These are phyloP conservation scores for Cladosporium sp. DNA, from an alignment of 2,329 filamentous ascomycete genomes.

Conservation along the genomic window DNA sequence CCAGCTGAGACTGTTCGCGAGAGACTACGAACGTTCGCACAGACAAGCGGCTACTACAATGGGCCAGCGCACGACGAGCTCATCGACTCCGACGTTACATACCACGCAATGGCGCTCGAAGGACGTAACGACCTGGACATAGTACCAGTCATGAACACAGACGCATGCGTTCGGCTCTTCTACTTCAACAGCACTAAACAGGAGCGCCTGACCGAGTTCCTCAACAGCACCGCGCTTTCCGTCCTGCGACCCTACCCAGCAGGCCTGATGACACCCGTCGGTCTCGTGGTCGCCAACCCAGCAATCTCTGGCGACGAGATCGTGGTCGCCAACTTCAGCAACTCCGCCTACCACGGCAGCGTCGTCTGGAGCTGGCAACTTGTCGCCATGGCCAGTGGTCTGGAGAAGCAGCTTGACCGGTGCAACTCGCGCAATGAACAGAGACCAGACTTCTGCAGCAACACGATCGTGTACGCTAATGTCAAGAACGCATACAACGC, in stretches of 20 bases:
- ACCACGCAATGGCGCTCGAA: background rate
- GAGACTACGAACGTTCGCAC: background rate
- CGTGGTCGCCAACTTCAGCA: too few relatives aligned
- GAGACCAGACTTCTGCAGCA: too few relatives aligned
- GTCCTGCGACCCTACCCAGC: conserved; percentile 60
- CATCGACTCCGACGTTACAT: background rate
- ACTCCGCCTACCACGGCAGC: too few relatives aligned
- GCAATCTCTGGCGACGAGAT: conserved; percentile 42
- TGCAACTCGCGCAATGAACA: too few relatives aligned
- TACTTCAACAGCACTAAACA: conserved; percentile 61
- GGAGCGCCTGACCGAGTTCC: conserved; percentile 54
- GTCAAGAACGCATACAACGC: too few relatives aligned
- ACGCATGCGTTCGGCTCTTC: conserved; percentile 57
- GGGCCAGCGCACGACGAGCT: background rate
- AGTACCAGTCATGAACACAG: background rate
- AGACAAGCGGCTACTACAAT: background rate
- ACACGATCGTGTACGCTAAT: too few relatives aligned
- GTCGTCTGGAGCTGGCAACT: too few relatives aligned
- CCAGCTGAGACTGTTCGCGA: background rate
- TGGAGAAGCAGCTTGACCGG: too few relatives aligned
- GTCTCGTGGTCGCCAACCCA: conserved; percentile 61
- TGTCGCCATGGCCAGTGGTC: too few relatives aligned
- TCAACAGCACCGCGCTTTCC: conserved; percentile 58
- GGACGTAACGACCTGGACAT: background rate
- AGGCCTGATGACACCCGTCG: conserved; percentile 56